Conservation (phyloP, 768 basidiomycete genomes). For the Podaxis sp. region DNA sequence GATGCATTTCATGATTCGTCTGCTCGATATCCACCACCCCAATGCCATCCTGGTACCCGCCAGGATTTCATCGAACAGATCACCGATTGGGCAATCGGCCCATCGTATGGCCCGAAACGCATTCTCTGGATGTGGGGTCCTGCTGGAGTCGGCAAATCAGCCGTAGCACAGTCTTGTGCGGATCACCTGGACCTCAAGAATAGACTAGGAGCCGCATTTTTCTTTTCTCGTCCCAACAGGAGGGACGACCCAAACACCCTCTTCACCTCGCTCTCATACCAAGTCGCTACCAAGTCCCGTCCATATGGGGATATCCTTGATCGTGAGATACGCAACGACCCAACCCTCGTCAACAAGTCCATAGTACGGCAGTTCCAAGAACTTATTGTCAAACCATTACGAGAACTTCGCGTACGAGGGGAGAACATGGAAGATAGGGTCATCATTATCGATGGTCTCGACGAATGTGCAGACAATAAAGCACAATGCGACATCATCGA, state of each 20-base stretch:
- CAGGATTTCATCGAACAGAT: not conserved
- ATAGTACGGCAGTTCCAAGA: slow-evolving; percentile 7
- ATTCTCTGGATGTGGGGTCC: slow-evolving; percentile 1
- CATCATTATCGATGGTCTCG: slow-evolving; percentile 14
- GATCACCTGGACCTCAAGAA: not conserved
- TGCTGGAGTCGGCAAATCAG: slow-evolving; percentile 8
- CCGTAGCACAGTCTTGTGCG: slow-evolving; percentile 2
- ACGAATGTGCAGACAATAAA: slow-evolving; percentile 5
- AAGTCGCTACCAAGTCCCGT: not conserved
- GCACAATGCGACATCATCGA: not conserved
- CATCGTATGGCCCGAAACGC: not conserved
- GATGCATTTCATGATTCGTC: not conserved
- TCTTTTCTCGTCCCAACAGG: slow-evolving; percentile 3
- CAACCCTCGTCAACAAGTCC: not conserved
- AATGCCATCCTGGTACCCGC: not conserved
- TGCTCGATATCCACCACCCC: not conserved
- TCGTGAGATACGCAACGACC: not conserved
- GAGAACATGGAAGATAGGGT: not conserved
- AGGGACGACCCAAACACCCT: not conserved
- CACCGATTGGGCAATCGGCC: not conserved
- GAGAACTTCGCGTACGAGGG: not conserved
- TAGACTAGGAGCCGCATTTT: slow-evolving; percentile 5
- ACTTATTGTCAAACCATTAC: slow-evolving; percentile 1
- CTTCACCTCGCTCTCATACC: not conserved
- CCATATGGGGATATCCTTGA: not conserved